Percentiles rank a stretch among this genome's conserved stretches.
phyloP scores from a whole-genome alignment of 805 yeast genomes.

The Kodamaea jinghongensis region DNA sequence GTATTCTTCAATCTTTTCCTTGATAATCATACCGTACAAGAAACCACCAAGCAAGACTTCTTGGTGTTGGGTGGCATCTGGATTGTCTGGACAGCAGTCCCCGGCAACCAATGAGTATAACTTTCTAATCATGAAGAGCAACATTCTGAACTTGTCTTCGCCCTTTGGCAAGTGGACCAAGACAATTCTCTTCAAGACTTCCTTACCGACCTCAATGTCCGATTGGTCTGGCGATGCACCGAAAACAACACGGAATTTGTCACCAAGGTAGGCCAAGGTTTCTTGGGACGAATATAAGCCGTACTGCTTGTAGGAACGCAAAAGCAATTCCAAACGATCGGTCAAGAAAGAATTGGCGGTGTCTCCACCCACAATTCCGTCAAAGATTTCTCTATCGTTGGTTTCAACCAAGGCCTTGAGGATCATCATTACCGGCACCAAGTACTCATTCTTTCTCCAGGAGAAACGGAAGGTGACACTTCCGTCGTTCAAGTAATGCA shows the following conservation, averaged over 20 bases:
- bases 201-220: constrained; percentile 88
- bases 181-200: constrained; percentile 78
- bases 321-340: constrained; percentile 91
- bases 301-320: constrained; percentile 85
- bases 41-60: constrained; percentile 95
- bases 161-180: constrained; percentile 78
- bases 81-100: constrained; percentile 95
- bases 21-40: constrained; percentile 92
- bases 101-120: constrained; percentile 94
- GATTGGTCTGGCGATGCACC: constrained; percentile 84
- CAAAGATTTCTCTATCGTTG: constrained; percentile 92
- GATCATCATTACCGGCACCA: constrained; percentile 90
- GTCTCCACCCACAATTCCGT: constrained; percentile 92
- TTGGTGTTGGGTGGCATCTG: constrained; percentile 99
- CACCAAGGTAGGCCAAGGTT: constrained; percentile 92
- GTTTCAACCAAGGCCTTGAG: constrained; percentile 87
- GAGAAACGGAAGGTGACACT: constrained; percentile 94
- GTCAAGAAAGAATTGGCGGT: constrained; percentile 86
- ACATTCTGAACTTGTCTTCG: constrained; percentile 79
- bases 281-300: constrained; percentile 76
- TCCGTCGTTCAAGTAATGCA: constrained; percentile 94
- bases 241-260: constrained; percentile 91
- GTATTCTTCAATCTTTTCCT: constrained; percentile 95
- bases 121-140: constrained; percentile 93
- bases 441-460: constrained; percentile 94